Base-by-base conservation (phyloP, 352 stramenopile genomes). In the Saprolegnia diclina region DNA sequence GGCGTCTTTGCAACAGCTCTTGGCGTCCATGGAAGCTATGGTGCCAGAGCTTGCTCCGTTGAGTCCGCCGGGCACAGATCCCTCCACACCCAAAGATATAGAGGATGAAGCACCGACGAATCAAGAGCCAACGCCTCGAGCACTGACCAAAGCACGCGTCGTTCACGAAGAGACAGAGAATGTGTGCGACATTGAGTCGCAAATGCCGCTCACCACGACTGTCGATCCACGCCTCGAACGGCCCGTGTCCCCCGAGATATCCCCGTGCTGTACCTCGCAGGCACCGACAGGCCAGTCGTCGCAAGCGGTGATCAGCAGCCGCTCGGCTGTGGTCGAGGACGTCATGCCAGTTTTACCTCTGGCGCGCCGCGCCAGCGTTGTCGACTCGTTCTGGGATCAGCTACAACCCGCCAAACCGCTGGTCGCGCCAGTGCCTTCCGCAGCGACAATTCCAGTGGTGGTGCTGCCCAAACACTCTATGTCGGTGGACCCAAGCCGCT, bases 391-490 rank as follows among this genome's bases (percentile, higher is more conserved):
- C 19, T 59, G 52, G 52, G 9, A 16, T 14, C 52, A 59, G 35
- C 35, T 59, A 7, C 52, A 59, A 9, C 52, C 52, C 13, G 13
- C 24, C 11, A 16, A 19, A 24, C 35, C 52, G 16, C 13, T 4
- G 3, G 35, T 18, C 24, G 35, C 52, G 11, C 52, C 24, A 1
- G n/a, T n/a, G 35, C 24, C 5, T 29, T 54, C 52, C 3, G 35
- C 16, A 2, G 24, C 9, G 13, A 59, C 24, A 24, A 3, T 9
- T 14, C 19, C 52, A 3, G 19, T 69, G 21, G 63, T 61, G 4
- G 63, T 69, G 4, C 37, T 69, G 21, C 63, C 63, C 50, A 52
- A 61, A 24, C 42, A 69, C 21, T 21, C 24, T 19, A 22, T 69
- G 19, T 0, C 16, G 5, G 37, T 69, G 22, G 32, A 69, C 4